These are phyloP conservation scores for Aspergillus nanangensis DNA, from an alignment of 495 filamentous ascomycete genomes.

Conservation along the genomic window DNA sequence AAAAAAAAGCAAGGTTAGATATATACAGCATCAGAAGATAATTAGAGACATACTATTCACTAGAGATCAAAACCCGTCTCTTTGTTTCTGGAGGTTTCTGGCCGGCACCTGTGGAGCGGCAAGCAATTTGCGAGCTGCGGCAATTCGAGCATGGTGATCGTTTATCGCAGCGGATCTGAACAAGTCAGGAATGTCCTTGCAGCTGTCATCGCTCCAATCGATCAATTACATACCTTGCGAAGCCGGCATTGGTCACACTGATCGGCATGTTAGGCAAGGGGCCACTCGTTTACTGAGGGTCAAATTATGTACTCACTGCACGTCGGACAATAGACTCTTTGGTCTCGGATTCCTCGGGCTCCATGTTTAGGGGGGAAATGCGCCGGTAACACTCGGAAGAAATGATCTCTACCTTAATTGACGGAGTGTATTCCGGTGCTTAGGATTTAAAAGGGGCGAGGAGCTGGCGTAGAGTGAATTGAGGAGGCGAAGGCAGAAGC, in stretches of 20 bases:
- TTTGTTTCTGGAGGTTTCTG: conserved; percentile 55
- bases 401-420: too few species aligned
- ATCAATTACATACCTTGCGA: conserved; percentile 44
- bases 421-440: too few species aligned
- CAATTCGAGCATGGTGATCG: conserved; percentile 44
- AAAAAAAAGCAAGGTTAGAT: neutral
- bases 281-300: conserved; percentile 2
- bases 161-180: conserved; percentile 43
- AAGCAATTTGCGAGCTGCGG: conserved; percentile 35
- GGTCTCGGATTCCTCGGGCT: conserved; percentile 31
- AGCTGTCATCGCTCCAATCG: neutral
- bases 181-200: neutral
- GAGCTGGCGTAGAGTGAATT: too few species aligned
- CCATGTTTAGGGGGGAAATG: conserved; percentile 20
- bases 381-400: neutral
- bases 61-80: conserved; percentile 62
- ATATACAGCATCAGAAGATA: too few species aligned
- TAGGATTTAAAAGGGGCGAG: too few species aligned
- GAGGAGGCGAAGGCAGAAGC: too few species aligned
- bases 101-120: conserved; percentile 56
- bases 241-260: conserved; percentile 49
- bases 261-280: conserved; percentile 3
- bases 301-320: conserved; percentile 24
- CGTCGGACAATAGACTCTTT: conserved; percentile 22
- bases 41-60: conserved; percentile 66